phyloP scores from a whole-genome alignment of 129 eudicot species.

The Deinandra increscens region DNA sequence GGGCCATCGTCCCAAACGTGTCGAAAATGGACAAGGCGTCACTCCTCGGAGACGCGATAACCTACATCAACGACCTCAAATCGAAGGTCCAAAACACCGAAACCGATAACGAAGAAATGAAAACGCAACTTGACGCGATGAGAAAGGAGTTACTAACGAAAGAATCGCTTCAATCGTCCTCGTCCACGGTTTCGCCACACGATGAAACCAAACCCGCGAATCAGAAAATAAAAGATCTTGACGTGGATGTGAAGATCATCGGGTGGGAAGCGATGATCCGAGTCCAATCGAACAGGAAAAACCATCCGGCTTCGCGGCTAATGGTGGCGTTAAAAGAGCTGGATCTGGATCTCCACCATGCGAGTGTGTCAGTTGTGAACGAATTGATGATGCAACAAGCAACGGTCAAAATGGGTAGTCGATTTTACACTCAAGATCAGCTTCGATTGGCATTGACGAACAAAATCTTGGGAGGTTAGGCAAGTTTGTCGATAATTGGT shows the following conservation, averaged over 20 bases:
- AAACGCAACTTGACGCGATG: slow-evolving; percentile 41
- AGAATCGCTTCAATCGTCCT: slow-evolving; percentile 31
- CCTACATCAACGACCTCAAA: slow-evolving; percentile 80
- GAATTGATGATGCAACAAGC: slow-evolving; percentile 93
- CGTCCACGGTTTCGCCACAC: slow-evolving; percentile 22
- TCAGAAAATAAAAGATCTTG: slow-evolving; percentile 38
- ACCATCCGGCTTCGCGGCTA: slow-evolving; percentile 81
- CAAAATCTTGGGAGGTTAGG: slow-evolving; percentile 41
- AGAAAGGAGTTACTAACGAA: slow-evolving; percentile 48
- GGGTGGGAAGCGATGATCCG: slow-evolving; percentile 87
- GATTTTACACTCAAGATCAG: slow-evolving; percentile 73
- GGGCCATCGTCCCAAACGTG: slow-evolving; percentile 89
- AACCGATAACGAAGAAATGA: slow-evolving; percentile 57
- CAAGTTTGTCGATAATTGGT: slow-evolving; percentile 3
- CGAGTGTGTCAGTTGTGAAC: slow-evolving; percentile 80
- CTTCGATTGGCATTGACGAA: slow-evolving; percentile 55
- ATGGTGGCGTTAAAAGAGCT: slow-evolving; percentile 74
- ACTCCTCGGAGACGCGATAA: slow-evolving; percentile 81
- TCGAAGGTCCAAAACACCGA: slow-evolving; percentile 49
- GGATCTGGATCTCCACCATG: slow-evolving; percentile 81
- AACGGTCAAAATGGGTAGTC: slow-evolving; percentile 71
- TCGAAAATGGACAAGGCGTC: slow-evolving; percentile 97
- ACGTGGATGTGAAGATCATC: slow-evolving; percentile 70
- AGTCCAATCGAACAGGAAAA: slow-evolving; percentile 56
- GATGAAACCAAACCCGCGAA: slow-evolving; percentile 29